Evolutionary conservation across 805 yeast genomes (phyloP).

Genomic region (Cyberlindnera lachancei): DNA sequence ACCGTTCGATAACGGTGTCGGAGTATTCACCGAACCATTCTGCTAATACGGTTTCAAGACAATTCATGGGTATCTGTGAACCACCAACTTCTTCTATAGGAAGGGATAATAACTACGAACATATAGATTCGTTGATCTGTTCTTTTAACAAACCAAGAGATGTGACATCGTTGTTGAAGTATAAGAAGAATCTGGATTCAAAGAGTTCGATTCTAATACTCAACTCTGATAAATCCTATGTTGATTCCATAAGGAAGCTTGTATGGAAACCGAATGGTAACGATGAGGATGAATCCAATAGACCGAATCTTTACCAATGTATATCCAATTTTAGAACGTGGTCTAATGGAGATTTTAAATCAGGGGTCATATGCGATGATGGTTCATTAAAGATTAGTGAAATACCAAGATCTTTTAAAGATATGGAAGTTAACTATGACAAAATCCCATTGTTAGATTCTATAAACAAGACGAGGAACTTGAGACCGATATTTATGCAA

Average conservation of each 20-base stretch:
- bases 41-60: conserved; percentile 4
- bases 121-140: conserved; percentile 14
- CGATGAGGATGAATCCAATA: conserved; percentile 16
- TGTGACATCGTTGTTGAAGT: conserved; percentile 11
- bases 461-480: conserved; percentile 22
- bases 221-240: conserved; percentile 64
- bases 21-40: conserved; percentile 3
- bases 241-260: conserved; percentile 28
- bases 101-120: conserved; percentile 11
- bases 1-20: conserved; percentile 28
- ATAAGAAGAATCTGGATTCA: conserved; percentile 21
- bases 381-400: conserved; percentile 46
- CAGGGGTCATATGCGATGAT: conserved; percentile 46
- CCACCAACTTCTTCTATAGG: conserved; percentile 21
- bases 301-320: conserved; percentile 45
- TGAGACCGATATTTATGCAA: conserved; percentile 22
- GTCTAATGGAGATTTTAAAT: conserved; percentile 29
- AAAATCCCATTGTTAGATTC: conserved; percentile 17
- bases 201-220: conserved; percentile 54
- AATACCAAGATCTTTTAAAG: conserved; percentile 31
- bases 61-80: conserved; percentile 18
- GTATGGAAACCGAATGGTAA: no score
- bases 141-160: conserved; percentile 12
- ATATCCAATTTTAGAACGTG: conserved; percentile 64
- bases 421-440: conserved; percentile 20